A percentile compares a stretch with the other conserved stretches of the same genome.
phyloP scores from a whole-genome alignment of 495 filamentous ascomycete genomes.

The Lasiosphaeria hispida region DNA sequence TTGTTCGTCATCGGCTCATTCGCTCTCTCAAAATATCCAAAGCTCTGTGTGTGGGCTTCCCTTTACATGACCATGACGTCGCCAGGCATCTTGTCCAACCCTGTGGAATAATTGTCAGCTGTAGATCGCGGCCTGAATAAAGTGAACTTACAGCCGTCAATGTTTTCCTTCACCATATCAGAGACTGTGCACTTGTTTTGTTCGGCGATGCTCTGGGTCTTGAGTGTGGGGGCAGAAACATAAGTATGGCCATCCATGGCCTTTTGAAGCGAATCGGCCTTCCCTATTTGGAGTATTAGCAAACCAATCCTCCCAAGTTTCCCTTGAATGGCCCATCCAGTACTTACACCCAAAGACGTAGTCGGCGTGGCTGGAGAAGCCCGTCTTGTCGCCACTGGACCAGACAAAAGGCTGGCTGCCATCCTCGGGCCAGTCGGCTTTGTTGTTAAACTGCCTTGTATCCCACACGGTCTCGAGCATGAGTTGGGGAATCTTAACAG shows the following conservation, averaged over 20 bases:
- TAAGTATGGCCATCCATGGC: constrained; percentile 40
- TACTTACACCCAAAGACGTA: constrained; percentile 36
- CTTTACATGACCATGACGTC: too few species aligned
- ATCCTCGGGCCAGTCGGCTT: constrained; percentile 39
- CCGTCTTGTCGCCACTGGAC: constrained; percentile 39
- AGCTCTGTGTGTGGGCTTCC: too few species aligned
- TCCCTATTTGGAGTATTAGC: constrained; percentile 5
- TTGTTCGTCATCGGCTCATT: too few species aligned
- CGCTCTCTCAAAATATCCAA: too few species aligned
- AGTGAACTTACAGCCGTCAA: constrained; percentile 32
- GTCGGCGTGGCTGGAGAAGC: constrained; percentile 39
- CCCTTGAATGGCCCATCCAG: too few species aligned
- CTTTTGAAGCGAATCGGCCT: constrained; percentile 34
- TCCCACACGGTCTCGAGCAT: constrained; percentile 45
- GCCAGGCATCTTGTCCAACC: too few species aligned
- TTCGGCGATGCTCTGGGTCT: constrained; percentile 33
- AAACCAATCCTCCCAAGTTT: too few species aligned
- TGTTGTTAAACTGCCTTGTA: constrained; percentile 38
- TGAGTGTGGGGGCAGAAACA: constrained; percentile 29
- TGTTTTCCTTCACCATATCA: constrained; percentile 33
- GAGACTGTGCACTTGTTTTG: constrained; percentile 36
- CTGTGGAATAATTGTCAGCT: too few species aligned
- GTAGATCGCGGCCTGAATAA: too few species aligned
- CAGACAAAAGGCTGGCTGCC: constrained; percentile 45
- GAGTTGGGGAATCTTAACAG: constrained; percentile 36